A percentile compares a stretch with the other conserved stretches of the same genome.
phyloP scores from a whole-genome alignment of 768 basidiomycete genomes.

The Lepiota brunneoincarnata region DNA sequence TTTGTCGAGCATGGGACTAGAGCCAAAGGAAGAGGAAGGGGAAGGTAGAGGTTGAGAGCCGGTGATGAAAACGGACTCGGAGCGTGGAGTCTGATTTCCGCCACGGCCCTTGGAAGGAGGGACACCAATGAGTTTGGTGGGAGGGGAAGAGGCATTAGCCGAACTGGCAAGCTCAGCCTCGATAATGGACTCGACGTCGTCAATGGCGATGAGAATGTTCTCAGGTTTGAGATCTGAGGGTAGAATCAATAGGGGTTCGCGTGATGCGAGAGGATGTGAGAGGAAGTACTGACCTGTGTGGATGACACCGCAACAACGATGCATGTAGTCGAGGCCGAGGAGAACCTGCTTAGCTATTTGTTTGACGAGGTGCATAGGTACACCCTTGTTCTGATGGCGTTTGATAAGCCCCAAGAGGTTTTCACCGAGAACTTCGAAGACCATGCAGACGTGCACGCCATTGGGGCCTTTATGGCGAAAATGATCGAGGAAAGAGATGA shows the following conservation, averaged over 20 bases:
- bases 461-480: constrained; percentile 97
- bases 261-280: neutral
- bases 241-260: constrained; percentile 8
- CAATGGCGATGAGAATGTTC: constrained; percentile 95
- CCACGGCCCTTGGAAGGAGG: constrained; percentile 91
- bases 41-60: constrained; percentile 92
- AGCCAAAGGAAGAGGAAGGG: constrained; percentile 68
- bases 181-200: constrained; percentile 94
- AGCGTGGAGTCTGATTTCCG: constrained; percentile 92
- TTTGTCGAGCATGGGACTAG: constrained; percentile 75
- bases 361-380: constrained; percentile 87
- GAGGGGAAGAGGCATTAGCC: constrained; percentile 42
- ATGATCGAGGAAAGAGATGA: constrained; percentile 97
- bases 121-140: constrained; percentile 83
- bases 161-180: constrained; percentile 67
- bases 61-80: constrained; percentile 78
- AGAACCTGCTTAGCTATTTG: constrained; percentile 98
- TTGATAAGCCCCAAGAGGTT: constrained; percentile 96
- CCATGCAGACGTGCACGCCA: constrained; percentile 98
- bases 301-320: constrained; percentile 94
- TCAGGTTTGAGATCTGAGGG: constrained; percentile 88
- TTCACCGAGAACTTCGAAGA: constrained; percentile 97
- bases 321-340: constrained; percentile 96
- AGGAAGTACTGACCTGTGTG: constrained; percentile 67
- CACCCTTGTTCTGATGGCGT: constrained; percentile 96